Base-by-base conservation (phyloP, 225 moss, liverwort and hornwort genomes). In the Asterella californica region DNA sequence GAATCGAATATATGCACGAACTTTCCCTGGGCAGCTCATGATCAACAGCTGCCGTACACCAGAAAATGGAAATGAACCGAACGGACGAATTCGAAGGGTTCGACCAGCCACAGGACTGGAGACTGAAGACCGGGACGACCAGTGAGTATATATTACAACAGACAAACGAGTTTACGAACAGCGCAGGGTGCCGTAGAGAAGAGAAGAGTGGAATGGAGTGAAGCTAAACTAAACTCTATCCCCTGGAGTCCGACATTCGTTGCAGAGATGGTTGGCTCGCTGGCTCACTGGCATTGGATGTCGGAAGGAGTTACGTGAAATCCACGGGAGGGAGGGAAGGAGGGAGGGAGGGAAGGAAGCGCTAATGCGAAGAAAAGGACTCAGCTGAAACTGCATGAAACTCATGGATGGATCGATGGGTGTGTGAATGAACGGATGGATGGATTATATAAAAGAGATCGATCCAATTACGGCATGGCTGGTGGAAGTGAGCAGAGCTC, bases 231-330 rank as follows among this genome's bases (percentile, higher is more conserved):
- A 29, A 67, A 27, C 67, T n/a, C n/a, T n/a, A n/a, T n/a, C n/a
- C n/a, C 65, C 10, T 66, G 12, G 32, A 66, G 67, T 67, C 67
- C 67, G 34, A 67, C 67, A 67, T 67, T 34, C 34, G 67, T 34
- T 34, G 42, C 1, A 46, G 22, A 7, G 24, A 71, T n/a, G 24
- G 12, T 3, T 71, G 22, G n/a, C 11, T 42, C 4, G 63, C 25
- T 27, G 29, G 63, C n/a, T 25, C 22, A 25, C 2, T 42, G 63
- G 6, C 34, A 15, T 17, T 33, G 12, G 25, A 45, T 22, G 70
- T 71, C 15, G 42, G 46, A 22, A n/a, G 70, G 42, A 38, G 10
- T 71, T 71, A 71, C 70, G 70, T 71, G 25, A 47, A 71, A 42
- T 46, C 7, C 46, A 71, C 70, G 70, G 37, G 14, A 19, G 38